phyloP scores from a whole-genome alignment of 352 stramenopile species.

The Thalassiosira sp. region DNA sequence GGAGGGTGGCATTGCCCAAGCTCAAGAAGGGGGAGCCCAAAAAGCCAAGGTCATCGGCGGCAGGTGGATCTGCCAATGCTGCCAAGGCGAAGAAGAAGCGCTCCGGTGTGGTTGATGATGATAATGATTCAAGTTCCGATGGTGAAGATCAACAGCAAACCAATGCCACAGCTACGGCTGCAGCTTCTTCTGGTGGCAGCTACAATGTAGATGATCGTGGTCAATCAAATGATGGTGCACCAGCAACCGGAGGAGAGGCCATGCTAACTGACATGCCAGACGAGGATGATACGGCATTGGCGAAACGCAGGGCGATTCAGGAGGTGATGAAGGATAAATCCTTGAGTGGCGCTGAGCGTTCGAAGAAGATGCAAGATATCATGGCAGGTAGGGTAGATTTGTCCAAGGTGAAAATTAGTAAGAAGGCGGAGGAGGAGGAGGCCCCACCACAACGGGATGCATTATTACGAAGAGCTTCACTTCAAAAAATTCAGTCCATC shows the following conservation, averaged over 20 bases:
- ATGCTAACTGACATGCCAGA: constrained; percentile 49
- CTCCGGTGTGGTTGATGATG: too few species aligned
- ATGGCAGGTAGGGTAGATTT: constrained; percentile 39
- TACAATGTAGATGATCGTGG: background rate
- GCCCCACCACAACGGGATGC: too few species aligned
- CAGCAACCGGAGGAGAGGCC: constrained; percentile 14
- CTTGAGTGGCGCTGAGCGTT: constrained; percentile 34
- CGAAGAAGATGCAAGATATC: constrained; percentile 51
- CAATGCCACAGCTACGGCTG: background rate
- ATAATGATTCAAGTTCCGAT: too few species aligned
- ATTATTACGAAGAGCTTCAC: too few species aligned
- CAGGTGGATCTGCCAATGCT: too few species aligned
- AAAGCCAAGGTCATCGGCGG: too few species aligned
- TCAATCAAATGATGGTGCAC: background rate
- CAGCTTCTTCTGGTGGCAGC: background rate
- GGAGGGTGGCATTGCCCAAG: constrained; percentile 5
- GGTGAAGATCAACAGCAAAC: too few species aligned
- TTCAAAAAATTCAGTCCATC: too few species aligned
- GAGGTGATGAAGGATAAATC: constrained; percentile 40
- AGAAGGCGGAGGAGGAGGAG: background rate
- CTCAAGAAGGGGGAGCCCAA: background rate
- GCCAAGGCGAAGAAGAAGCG: constrained; percentile 1
- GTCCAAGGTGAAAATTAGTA: constrained; percentile 1
- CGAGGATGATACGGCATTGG: constrained; percentile 31
- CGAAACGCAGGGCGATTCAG: constrained; percentile 46